A percentile compares a stretch with the other conserved stretches of the same genome.
phyloP scores from a whole-genome alignment of 352 stramenopile species.

The Peronospora tabacina region DNA sequence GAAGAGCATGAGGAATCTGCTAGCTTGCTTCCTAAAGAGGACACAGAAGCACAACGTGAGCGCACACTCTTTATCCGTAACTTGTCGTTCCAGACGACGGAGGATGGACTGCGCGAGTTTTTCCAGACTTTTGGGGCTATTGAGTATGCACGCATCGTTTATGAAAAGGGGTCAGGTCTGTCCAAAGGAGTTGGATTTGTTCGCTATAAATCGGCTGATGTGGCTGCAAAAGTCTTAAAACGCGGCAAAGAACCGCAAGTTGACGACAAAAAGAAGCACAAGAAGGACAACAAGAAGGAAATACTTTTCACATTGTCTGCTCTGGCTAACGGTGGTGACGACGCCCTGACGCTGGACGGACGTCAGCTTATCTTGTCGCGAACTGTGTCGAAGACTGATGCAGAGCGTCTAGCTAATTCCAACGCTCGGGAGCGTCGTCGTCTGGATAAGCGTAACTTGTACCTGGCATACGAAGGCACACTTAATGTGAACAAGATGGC shows the following conservation, averaged over 20 bases:
- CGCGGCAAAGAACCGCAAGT: constrained; percentile 36
- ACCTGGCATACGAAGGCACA: constrained; percentile 92
- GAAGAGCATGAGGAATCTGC: constrained; percentile 30
- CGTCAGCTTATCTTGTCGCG: constrained; percentile 70
- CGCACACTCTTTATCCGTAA: constrained; percentile 83
- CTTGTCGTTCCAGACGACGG: constrained; percentile 75
- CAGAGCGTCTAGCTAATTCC: constrained; percentile 45
- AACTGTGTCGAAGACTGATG: constrained; percentile 64
- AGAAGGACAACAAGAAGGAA: constrained; percentile 49
- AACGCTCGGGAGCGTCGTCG: constrained; percentile 51
- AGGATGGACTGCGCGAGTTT: constrained; percentile 61
- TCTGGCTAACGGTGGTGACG: constrained; percentile 47
- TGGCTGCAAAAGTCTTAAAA: constrained; percentile 49
- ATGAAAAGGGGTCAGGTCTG: constrained; percentile 67
- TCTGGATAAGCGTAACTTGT: constrained; percentile 94
- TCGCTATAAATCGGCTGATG: constrained; percentile 51
- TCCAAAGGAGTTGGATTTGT: constrained; percentile 84
- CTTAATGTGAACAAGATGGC: constrained; percentile 89
- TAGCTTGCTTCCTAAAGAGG: constrained; percentile 29
- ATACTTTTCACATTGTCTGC: constrained; percentile 60
- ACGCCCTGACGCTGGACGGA: constrained; percentile 65
- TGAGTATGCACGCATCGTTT: constrained; percentile 77
- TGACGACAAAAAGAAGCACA: constrained; percentile 44
- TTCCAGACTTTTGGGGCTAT: constrained; percentile 66
- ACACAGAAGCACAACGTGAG: constrained; percentile 70